Evolutionary conservation across 2,329 filamentous ascomycete species (phyloP), one percentile per base, ranked within the genome.

Genomic region (Colletotrichum orchidophilum): DNA sequence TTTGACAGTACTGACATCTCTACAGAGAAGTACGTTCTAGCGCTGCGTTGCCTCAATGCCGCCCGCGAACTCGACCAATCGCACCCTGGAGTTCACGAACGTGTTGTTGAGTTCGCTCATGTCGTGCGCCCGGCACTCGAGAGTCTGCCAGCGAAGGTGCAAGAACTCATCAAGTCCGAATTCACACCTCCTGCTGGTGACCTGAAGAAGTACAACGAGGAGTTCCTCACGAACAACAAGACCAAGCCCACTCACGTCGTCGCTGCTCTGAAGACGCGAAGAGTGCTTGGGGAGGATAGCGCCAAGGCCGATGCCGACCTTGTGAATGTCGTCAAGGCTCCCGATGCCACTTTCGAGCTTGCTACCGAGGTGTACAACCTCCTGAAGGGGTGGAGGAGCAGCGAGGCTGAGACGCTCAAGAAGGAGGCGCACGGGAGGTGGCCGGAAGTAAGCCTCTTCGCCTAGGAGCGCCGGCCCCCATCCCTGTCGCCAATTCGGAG

Each of bases 11-110:
- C 81, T 78, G 82, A 77, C 60, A 59, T 5, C 7, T 31, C 27
- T 69, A 53, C 77, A 96, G 95, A 91, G 79, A 98, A 98, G 85
- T 94, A 93, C 77, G 83, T 97, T 53, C 92, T 97, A 71, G 96
- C 96, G 0, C 87, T 98, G 70, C 93, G 94, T 77, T 97, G 94
- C 81, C 88, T 99, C 64, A 90, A 93, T 59, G 91, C 93, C 21
- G 91, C 94, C 31, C 84, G 90, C 66, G 85, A 87, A 3, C 85
- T 98, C 39, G 91, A 96, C 73, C 81, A 91, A 3, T 85, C 90
- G 55, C 87, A 95, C 77, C 88, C 93, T 12, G 90, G 87, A 73
- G 87, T 96, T n/a, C 91, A 95, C 78, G 90, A 94, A 77, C 94
- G 96, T 79, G 86, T 88, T 33, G 84, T 92, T 53, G 88, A 90